Evolutionary conservation across 2,329 filamentous ascomycete genomes (phyloP).

Genomic region (Chalaropsis ovoidea): DNA sequence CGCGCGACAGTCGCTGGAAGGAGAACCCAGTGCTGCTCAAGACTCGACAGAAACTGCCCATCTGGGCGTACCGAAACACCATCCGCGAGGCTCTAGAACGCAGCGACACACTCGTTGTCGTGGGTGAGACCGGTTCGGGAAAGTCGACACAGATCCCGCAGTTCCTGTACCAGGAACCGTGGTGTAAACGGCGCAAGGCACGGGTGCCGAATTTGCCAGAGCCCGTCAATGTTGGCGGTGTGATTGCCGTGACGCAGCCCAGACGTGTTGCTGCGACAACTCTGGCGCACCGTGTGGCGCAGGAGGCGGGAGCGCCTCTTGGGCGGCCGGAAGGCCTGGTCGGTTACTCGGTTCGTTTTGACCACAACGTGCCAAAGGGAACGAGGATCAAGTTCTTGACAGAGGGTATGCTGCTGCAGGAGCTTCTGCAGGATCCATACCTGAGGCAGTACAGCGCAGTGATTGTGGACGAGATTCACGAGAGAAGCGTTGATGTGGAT

Average conservation of each 20-base stretch:
- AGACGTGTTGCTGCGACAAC: constrained; percentile 88
- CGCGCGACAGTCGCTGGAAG: constrained; percentile 20
- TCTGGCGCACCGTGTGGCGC: constrained; percentile 74
- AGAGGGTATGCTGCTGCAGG: constrained; percentile 91
- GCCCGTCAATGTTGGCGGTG: constrained; percentile 55
- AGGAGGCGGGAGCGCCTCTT: constrained; percentile 55
- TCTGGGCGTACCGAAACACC: constrained; percentile 62
- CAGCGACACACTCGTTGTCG: constrained; percentile 68
- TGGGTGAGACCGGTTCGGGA: constrained; percentile 90
- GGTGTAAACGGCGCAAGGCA: constrained; percentile 57
- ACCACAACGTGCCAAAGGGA: constrained; percentile 71
- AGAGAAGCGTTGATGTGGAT: constrained; percentile 90
- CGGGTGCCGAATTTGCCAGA: constrained; percentile 19
- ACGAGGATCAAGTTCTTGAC: constrained; percentile 88
- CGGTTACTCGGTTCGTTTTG: constrained; percentile 91
- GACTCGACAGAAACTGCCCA: constrained; percentile 60
- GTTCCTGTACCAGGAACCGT: constrained; percentile 67
- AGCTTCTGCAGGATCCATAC: constrained; percentile 75
- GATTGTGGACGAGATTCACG: constrained; percentile 93
- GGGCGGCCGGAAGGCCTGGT: constrained; percentile 44
- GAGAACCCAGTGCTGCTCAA: constrained; percentile 34
- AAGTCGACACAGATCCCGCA: constrained; percentile 96
- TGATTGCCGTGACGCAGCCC: constrained; percentile 93
- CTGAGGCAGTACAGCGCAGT: constrained; percentile 80
- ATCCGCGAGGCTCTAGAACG: constrained; percentile 54